These are phyloP conservation scores for Podosphaera xanthii DNA, from an alignment of 2,329 filamentous ascomycete species.

Conservation along the genomic window DNA sequence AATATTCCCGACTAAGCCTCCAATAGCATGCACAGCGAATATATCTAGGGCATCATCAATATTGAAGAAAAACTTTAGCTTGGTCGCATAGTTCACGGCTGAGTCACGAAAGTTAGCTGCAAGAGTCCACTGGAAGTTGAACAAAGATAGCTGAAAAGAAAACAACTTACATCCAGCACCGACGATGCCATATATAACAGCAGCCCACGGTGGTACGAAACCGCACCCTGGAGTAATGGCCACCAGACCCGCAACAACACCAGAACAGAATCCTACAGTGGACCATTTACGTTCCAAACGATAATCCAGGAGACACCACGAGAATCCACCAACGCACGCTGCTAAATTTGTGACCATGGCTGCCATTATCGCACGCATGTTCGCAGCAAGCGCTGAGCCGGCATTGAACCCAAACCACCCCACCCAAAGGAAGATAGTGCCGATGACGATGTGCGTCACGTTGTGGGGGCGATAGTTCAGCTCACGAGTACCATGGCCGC, in stretches of 20 bases:
- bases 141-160: not conserved
- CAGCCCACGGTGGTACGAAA: conserved; percentile 64
- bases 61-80: conserved; percentile 59
- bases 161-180: conserved; percentile 34
- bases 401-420: conserved; percentile 91
- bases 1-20: conserved; percentile 55
- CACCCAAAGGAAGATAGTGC: conserved; percentile 80
- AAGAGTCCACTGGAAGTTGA: not conserved
- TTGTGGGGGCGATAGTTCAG: conserved; percentile 80
- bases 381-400: conserved; percentile 55
- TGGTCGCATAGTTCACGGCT: conserved; percentile 53
- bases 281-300: conserved; percentile 74
- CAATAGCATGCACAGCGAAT: conserved; percentile 62
- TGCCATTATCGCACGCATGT: conserved; percentile 64
- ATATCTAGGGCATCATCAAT: conserved; percentile 73
- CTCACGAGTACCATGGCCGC: conserved; percentile 42
- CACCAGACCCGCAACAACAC: conserved; percentile 64
- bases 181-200: conserved; percentile 51
- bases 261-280: conserved; percentile 75
- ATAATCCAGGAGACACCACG: conserved; percentile 73
- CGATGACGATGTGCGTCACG: conserved; percentile 70
- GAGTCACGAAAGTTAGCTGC: not conserved
- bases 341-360: conserved; percentile 65
- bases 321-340: conserved; percentile 60
- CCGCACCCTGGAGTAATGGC: conserved; percentile 69